These are phyloP conservation scores for Mycosphaerelloides madeirae DNA, from an alignment of 2,329 filamentous ascomycete genomes.

Conservation along the genomic window DNA sequence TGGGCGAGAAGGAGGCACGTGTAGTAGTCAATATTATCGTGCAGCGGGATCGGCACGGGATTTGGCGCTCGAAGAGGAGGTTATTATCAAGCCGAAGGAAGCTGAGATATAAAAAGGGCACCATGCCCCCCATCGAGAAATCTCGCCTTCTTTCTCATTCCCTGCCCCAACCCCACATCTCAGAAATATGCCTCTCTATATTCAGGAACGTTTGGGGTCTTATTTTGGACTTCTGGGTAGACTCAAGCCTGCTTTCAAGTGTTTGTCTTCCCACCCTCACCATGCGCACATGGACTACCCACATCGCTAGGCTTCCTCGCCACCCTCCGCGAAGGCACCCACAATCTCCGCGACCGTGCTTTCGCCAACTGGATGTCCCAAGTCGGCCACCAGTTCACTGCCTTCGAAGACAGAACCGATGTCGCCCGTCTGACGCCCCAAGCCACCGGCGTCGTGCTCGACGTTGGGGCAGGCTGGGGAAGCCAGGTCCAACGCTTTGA, in stretches of 20 bases:
- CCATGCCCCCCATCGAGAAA: no score
- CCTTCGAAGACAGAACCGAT: neutral
- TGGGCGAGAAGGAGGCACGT: conserved; percentile 22
- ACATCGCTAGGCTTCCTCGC: neutral
- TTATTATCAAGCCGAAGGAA: no score
- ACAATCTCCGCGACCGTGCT: neutral
- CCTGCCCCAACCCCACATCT: no score
- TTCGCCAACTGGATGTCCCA: conserved; percentile 3
- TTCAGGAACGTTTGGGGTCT: no score
- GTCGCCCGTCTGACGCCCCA: conserved; percentile 3
- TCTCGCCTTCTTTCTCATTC: no score
- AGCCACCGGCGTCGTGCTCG: conserved; percentile 6
- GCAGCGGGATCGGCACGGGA: no score
- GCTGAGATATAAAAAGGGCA: no score
- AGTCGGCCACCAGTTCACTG: no score
- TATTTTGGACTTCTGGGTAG: no score
- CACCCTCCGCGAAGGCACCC: neutral
- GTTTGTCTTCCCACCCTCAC: neutral
- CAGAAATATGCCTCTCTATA: no score
- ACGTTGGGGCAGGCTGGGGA: conserved; percentile 7
- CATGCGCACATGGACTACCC: neutral
- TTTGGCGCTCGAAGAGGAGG: no score
- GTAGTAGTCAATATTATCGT: neutral
- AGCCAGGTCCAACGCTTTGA: conserved; percentile 8
- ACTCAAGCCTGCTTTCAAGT: neutral